Base-by-base conservation (phyloP, 225 moss, liverwort and hornwort genomes). In the Takakia lepidozioides region DNA sequence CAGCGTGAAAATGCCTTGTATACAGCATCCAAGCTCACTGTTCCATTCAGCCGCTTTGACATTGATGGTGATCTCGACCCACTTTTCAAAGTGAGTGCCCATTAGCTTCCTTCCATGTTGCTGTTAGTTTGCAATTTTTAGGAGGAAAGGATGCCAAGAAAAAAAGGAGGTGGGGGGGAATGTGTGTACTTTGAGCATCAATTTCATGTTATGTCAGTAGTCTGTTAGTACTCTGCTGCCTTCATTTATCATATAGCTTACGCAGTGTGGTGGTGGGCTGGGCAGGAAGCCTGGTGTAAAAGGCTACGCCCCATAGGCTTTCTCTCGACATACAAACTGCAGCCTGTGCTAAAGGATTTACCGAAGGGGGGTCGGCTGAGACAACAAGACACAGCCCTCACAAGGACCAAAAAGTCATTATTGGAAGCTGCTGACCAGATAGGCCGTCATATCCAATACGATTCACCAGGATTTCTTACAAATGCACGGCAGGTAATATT, bases 231-330 rank as follows among this genome's bases (percentile, higher is more conserved):
- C 3, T 48, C 16, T 48, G 25, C 3, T 48, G 37, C 26, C 45
- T 19, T 29, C 18, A 8, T 7, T 14, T 13, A 16, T 41, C 41
- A 17, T 16, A 8, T 3, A 20, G 20, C 20, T 41, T 4, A 16
- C 41, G n/a, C n/a, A n/a, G n/a, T n/a, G n/a, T n/a, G 17, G n/a
- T 21, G 6, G 14, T 49, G 21, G 48, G 29, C 16, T 54, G 19
- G 38, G 46, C 56, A 89, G 88, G 88, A 89, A 76, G 79, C 85
- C 35, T 89, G 88, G 88, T 89, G 88, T 61, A 89, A 89, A 60
- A 73, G 82, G 55, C 64, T 76, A 30, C 71, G 71, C n/a, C 79
- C 74, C 29, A 51, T 70, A 47, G 51, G 48, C 38, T 60, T 66
- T 47, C 66, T 63, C 52, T 55, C 74, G 2, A 32, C 78, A 29